Percentiles rank a stretch among this genome's conserved stretches.
These are phyloP conservation scores for Coniferiporia sulphurascens DNA, from an alignment of 1,284 basidiomycete genomes.

Conservation along the genomic window DNA sequence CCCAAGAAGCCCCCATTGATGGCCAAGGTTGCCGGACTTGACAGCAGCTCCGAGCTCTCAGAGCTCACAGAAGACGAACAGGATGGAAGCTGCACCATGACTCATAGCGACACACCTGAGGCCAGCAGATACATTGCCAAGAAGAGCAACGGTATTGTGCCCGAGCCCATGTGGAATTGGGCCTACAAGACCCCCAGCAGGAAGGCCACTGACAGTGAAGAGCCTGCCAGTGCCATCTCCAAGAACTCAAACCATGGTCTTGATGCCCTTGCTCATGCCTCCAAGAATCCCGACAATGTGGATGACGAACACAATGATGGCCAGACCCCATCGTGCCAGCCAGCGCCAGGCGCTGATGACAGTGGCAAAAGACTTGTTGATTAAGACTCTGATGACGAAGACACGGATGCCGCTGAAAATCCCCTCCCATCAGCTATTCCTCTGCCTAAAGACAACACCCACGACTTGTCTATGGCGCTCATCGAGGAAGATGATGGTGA, in stretches of 20 bases:
- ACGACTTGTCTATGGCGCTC: constrained; percentile 20
- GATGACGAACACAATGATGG: constrained; percentile 24
- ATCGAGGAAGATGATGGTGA: constrained; percentile 29
- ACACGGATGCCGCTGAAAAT: constrained; percentile 21
- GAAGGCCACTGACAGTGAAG: constrained; percentile 21
- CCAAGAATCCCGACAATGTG: constrained; percentile 24
- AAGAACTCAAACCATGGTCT: constrained; percentile 53
- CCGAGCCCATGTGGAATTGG: constrained; percentile 77
- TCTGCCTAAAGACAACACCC: not conserved
- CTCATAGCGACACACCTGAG: constrained; percentile 7
- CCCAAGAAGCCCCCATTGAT: constrained; percentile 23
- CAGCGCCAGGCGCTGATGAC: constrained; percentile 6
- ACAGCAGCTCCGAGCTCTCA: constrained; percentile 70
- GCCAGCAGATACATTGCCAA: constrained; percentile 31
- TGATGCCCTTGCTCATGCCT: constrained; percentile 28
- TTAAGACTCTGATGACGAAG: constrained; percentile 17
- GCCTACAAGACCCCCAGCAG: constrained; percentile 41
- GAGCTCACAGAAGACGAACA: constrained; percentile 78
- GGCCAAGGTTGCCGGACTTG: constrained; percentile 30
- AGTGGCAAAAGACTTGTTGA: constrained; percentile 10
- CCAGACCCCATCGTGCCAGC: not conserved
- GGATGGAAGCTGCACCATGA: constrained; percentile 12
- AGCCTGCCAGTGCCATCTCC: constrained; percentile 33
- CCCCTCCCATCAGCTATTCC: not conserved
- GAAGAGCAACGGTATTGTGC: constrained; percentile 63